Base-by-base conservation (phyloP, 2,329 filamentous ascomycete genomes). In the Botrytis porri region DNA sequence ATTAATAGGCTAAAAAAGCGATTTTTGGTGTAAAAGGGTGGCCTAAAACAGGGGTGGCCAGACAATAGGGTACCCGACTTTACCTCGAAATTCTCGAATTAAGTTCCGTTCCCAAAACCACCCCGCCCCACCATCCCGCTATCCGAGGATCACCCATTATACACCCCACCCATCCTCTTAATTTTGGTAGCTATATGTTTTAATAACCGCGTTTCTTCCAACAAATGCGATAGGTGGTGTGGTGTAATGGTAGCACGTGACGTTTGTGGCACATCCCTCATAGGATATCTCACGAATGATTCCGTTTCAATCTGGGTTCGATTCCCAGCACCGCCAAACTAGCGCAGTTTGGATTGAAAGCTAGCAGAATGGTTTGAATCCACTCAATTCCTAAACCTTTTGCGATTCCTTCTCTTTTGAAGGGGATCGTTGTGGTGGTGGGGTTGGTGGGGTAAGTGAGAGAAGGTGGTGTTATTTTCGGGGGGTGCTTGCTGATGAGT, bases 271-370 rank as follows among this genome's bases (percentile, higher is more conserved):
- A 45, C 70, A 75, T 73, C 72, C 69, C 61, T n/a, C 43, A 35
- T 8, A 29, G 73, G 72, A 74, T 74, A 73, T 66, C 65, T 73
- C 71, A 77, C 75, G 73, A 73, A 73, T 75, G 71, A 72, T 73
- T 73, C 79, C 77, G 78, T 80, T 79, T 80, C 78, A 80, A 80
- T 79, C 70, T 72, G 79, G 79, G 79, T 80, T 80, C 79, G 79
- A 80, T 80, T 80, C 79, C 78, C 79, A 79, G 79, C 77, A 78
- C 79, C 79, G 79, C 79, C 79, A 80, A 64, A 66, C 59, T 25
- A 14, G 18, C 70, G 54, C 0, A 63, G 43, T 63, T 70, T 77
- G 75, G 77, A 76, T 79, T 80, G 77, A 77, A 78, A 75, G 73
- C 71, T 66, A 59, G n/a, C 70, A 48, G 72, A 78, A n/a, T 74